Conservation (phyloP, 2,329 filamentous ascomycete species). For the Xylariomycetidae sp. region DNA sequence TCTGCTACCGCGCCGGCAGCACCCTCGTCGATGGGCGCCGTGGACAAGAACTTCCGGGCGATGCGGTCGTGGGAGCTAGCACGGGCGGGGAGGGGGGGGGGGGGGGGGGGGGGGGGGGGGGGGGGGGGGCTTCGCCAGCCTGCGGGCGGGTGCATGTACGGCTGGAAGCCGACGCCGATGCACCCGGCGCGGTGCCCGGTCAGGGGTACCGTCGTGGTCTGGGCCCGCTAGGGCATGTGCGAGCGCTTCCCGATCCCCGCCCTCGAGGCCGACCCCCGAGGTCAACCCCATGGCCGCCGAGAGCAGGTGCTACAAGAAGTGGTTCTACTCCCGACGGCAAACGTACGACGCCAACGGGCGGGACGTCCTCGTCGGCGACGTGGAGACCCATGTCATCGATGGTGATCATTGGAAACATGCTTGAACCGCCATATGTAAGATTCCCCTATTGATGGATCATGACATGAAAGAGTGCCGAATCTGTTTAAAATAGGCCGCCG, state of each 20-base stretch:
- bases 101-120: too few species aligned
- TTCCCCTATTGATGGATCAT: too few species aligned
- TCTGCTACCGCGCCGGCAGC: too few species aligned
- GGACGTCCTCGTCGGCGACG: slow-evolving; percentile 10
- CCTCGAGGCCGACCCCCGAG: slow-evolving; percentile 2
- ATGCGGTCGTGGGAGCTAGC: slow-evolving; percentile 5
- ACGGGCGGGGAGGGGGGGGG: slow-evolving; percentile 2
- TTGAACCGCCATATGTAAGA: slow-evolving; percentile 12
- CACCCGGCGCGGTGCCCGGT: slow-evolving; percentile 1
- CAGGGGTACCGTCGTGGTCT: slow-evolving; percentile 11
- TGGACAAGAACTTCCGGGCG: slow-evolving; percentile 5
- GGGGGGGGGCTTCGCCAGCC: slow-evolving; percentile 6
- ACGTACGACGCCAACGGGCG: slow-evolving; percentile 11
- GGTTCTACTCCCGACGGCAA: slow-evolving; percentile 8
- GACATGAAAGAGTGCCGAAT: too few species aligned
- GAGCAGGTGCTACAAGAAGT: slow-evolving; percentile 8
- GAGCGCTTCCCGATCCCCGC: slow-evolving; percentile 6
- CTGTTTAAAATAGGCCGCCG: slow-evolving; percentile 2
- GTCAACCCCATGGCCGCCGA: slow-evolving; percentile 9
- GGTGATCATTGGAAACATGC: slow-evolving; percentile 13
- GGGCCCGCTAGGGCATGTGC: slow-evolving; percentile 9
- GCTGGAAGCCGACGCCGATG: slow-evolving; percentile 12
- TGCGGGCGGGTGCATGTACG: slow-evolving; percentile 13
- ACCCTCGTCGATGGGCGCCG: slow-evolving; percentile 1
- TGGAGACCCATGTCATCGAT: slow-evolving; percentile 8